Percentiles rank a stretch among this genome's conserved stretches.
phyloP scores from a whole-genome alignment of 805 yeast genomes.

The Myxozyma mucilagina region DNA sequence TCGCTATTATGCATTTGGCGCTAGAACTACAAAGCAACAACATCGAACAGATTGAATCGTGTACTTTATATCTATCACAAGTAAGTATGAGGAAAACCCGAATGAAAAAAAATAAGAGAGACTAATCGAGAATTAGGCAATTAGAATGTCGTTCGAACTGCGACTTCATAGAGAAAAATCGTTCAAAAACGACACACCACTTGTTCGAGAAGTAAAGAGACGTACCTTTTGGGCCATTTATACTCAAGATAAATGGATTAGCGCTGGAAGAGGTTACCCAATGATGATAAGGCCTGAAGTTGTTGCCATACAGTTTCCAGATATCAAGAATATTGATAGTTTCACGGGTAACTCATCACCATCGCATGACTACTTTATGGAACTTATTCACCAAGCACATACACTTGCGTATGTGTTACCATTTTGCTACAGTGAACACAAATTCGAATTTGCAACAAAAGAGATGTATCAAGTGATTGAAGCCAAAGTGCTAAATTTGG shows the following conservation, averaged over 20 bases:
- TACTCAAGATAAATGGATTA: constrained; percentile 10
- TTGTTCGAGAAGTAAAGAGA: constrained; percentile 16
- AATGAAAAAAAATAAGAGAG: not conserved
- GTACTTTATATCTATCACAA: constrained; percentile 13
- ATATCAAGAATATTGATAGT: constrained; percentile 11
- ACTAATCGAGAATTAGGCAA: constrained; percentile 1
- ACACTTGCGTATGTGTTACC: constrained; percentile 14
- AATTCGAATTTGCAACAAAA: constrained; percentile 9
- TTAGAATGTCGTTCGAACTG: constrained; percentile 18
- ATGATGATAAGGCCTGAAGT: constrained; percentile 9
- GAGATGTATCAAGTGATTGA: constrained; percentile 8
- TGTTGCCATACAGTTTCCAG: constrained; percentile 14
- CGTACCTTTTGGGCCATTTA: constrained; percentile 21
- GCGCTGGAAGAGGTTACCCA: constrained; percentile 19
- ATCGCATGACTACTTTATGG: constrained; percentile 15
- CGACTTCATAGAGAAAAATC: constrained; percentile 13
- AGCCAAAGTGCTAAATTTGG: constrained; percentile 2
- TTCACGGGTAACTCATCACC: not conserved
- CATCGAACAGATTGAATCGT: constrained; percentile 11
- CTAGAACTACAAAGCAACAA: constrained; percentile 12
- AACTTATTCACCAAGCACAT: constrained; percentile 13
- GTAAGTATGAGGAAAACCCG: not conserved
- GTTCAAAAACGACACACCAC: constrained; percentile 8
- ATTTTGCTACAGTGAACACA: constrained; percentile 8
- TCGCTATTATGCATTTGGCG: constrained; percentile 15